These are phyloP conservation scores for Backusella morwellensis DNA, from an alignment of 192 early-diverging fungal genomes.

Conservation along the genomic window DNA sequence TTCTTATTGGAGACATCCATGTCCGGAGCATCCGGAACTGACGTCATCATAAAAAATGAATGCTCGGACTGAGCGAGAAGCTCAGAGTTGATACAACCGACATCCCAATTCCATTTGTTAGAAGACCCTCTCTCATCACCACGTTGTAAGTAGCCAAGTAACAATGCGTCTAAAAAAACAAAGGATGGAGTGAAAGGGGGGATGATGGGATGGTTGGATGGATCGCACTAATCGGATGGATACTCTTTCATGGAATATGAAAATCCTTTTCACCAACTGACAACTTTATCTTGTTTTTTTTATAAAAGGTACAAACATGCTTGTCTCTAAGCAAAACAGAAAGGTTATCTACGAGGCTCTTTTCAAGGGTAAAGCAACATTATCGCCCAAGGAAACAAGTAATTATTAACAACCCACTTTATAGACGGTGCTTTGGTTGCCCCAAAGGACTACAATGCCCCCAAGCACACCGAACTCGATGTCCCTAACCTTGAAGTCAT, in stretches of 20 bases:
- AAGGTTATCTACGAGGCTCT: constrained; percentile 94
- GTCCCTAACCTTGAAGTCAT: constrained; percentile 99
- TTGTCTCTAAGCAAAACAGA: constrained; percentile 96
- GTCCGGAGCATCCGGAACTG: not conserved
- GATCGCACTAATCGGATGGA: not conserved
- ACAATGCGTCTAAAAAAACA: not conserved
- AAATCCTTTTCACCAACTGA: not conserved
- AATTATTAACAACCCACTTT: not conserved
- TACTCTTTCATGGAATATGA: not conserved
- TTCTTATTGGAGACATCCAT: no score
- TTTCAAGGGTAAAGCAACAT: constrained; percentile 64
- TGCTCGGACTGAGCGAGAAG: constrained; percentile 2
- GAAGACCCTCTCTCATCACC: constrained; percentile 8
- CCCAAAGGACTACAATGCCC: constrained; percentile 97
- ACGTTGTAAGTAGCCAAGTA: not conserved
- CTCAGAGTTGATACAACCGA: not conserved
- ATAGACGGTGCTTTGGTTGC: constrained; percentile 96
- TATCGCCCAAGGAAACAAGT: not conserved
- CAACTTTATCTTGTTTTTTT: not conserved
- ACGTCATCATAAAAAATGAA: constrained; percentile 1
- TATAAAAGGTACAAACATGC: constrained; percentile 64
- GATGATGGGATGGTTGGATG: not conserved
- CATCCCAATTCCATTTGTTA: not conserved
- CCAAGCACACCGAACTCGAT: constrained; percentile 94
- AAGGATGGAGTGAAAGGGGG: not conserved